Base-by-base conservation (phyloP, 2,329 filamentous ascomycete genomes). In the Trichoderma lentiforme region DNA sequence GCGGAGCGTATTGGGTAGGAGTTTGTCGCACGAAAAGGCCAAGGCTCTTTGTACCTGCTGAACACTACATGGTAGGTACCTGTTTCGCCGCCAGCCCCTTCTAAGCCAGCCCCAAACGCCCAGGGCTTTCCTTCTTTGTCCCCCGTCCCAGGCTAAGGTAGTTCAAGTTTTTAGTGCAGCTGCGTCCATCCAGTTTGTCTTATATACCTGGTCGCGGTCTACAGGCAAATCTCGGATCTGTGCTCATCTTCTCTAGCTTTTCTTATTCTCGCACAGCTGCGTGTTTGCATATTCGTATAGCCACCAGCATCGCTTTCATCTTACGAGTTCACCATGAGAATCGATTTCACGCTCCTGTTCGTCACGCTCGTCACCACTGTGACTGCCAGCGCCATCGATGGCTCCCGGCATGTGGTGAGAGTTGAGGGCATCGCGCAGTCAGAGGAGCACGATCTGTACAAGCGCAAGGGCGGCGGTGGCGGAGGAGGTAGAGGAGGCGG, bases 381-480 rank as follows among this genome's bases (percentile, higher is more conserved):
- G 64, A 71, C 75, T n/a, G 77, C 79, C n/a, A 74, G 73, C 8
- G 76, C 71, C 66, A 70, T 80, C 57, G 71, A 78, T 24, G 69
- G 47, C 15, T 74, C 75, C 53, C 76, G 75, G 26, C 71, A 76
- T 72, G 72, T 77, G 68, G 75, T 76, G 32, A 77, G 74, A 72
- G 72, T 74, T 24, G 78, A 77, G 39, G 63, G 76, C 9, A 66
- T 73, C 12, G 74, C 77, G 8, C 74, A 75, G 47, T 68, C 74
- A 30, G 76, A 81, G 32, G 77, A 80, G 68, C 79, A 85, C 68
- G 84, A 89, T 36, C 79, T 90, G 26, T 89, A 84, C 82, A 90
- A 89, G 82, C 85, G 89, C 74, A 87, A 87, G 76, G 89, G 89
- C 43, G 89, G 89, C 62, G 89, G 88, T 7, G 87, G 87, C 9